Base-by-base conservation (phyloP, 108 stramenopile genomes). In the Seminavis robusta region DNA sequence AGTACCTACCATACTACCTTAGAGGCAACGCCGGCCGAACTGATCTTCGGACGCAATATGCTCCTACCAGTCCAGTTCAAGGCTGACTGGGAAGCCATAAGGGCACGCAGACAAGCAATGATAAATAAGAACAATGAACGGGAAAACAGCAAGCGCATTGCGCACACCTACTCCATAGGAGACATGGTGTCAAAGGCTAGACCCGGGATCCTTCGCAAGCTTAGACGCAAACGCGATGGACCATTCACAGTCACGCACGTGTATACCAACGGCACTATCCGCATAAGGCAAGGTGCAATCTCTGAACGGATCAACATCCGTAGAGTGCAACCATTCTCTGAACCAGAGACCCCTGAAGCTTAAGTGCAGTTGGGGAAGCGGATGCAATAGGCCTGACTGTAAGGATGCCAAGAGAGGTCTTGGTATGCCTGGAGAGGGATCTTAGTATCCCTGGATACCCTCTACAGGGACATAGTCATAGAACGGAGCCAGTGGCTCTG, bases 1-100 rank as follows among this genome's bases (percentile, higher is more conserved):
- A 28, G 44, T 43, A 63, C 72, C 21, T 37, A 57, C 47, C 72
- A 73, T 29, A 51, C 55, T 30, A 34, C 55, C n/a, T n/a, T 50
- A 2, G 38, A 63, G 40, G 61, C 66, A 27, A 55, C 57, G 1
- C 72, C 72, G 31, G 67, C 51, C 23, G 37, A 61, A 55, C 29
- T 74, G 4, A 65, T 48, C 3, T 79, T 74, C 46, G 28, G 44
- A 17, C 63, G 67, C 1, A 67, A 78, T 36, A 73, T 78, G 77
- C 24, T 79, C 10, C 28, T 73, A 0, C 32, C 52, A n/a, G 52
- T 75, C 38, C 70, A 73, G 15, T 56, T 47, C 29, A 10, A 52
- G 0, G 66, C 61, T 38, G 48, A 67, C 42, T 73, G 72, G 72
- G 11, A 13, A 39, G 45, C 49, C 20, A 62, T 73, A 27, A 49